Conservation (phyloP, 176 grass and related monocot genomes). For the Oryza meridionalis region DNA sequence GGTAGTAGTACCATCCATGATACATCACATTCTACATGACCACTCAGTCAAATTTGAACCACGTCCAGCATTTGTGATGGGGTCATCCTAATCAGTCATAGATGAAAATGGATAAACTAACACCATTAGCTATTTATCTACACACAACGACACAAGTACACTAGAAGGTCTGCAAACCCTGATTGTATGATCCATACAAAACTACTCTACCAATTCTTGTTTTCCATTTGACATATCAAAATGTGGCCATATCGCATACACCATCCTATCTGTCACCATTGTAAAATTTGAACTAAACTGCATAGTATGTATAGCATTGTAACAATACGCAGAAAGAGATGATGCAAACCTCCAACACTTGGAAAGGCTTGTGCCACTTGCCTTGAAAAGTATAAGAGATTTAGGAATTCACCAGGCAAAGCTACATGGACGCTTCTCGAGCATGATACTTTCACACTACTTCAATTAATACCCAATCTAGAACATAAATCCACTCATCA, state of each 20-base stretch:
- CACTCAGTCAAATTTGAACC: slow-evolving; percentile 90
- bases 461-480: background rate
- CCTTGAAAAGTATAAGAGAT: slow-evolving; percentile 48
- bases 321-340: background rate
- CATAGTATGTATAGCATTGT: background rate
- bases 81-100: slow-evolving; percentile 72
- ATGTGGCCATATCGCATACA: background rate
- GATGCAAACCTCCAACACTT: slow-evolving; percentile 71
- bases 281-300: background rate
- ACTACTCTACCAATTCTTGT: background rate
- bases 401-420: slow-evolving; percentile 27
- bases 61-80: slow-evolving; percentile 78
- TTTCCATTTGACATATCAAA: background rate
- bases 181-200: background rate
- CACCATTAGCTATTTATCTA: slow-evolving; percentile 1
- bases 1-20: slow-evolving; percentile 86
- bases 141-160: background rate
- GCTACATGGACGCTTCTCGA: background rate
- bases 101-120: slow-evolving; percentile 14
- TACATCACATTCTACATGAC: slow-evolving; percentile 93
- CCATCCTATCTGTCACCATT: background rate
- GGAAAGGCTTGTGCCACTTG: slow-evolving; percentile 69
- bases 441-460: background rate
- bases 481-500: background rate
- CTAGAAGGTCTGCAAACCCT: slow-evolving; percentile 1